Percentiles rank a stretch among this genome's conserved stretches.
These are phyloP conservation scores for Wickerhamiella hasegawae DNA, from an alignment of 805 yeast genomes.

Conservation along the genomic window DNA sequence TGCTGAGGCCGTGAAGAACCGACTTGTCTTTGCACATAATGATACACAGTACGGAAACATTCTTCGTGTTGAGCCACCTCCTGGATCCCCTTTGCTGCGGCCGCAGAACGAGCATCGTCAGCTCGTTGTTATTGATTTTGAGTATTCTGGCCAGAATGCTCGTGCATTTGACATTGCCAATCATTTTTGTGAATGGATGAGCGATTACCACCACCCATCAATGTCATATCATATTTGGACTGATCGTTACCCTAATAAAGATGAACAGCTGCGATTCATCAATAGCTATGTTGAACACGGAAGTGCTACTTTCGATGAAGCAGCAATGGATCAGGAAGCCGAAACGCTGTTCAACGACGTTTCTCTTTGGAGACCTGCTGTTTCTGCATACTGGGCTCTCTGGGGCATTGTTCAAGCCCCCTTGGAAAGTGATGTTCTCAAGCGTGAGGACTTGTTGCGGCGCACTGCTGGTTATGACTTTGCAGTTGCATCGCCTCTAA, in stretches of 20 bases:
- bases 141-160: conserved; percentile 80
- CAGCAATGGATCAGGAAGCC: conserved; percentile 28
- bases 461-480: conserved; percentile 26
- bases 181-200: conserved; percentile 96
- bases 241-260: conserved; percentile 46
- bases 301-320: conserved; percentile 19
- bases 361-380: conserved; percentile 66
- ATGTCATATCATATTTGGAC: conserved; percentile 39
- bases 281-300: conserved; percentile 56
- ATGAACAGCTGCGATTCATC: conserved; percentile 54
- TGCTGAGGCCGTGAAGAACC: conserved; percentile 23
- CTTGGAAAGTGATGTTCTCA: conserved; percentile 26
- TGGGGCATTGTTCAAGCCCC: conserved; percentile 88
- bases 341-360: conserved; percentile 46
- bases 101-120: conserved; percentile 43
- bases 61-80: conserved; percentile 38
- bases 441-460: conserved; percentile 20
- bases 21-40: conserved; percentile 77
- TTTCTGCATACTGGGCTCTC: conserved; percentile 64
- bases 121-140: conserved; percentile 89
- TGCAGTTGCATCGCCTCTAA: conserved; percentile 21
- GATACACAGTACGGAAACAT: conserved; percentile 95
- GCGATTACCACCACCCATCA: conserved; percentile 60
- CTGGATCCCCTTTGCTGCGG: conserved; percentile 34
- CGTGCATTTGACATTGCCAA: conserved; percentile 86